Base-by-base conservation (phyloP, 495 filamentous ascomycete species). In the Xylaria flabelliformis region DNA sequence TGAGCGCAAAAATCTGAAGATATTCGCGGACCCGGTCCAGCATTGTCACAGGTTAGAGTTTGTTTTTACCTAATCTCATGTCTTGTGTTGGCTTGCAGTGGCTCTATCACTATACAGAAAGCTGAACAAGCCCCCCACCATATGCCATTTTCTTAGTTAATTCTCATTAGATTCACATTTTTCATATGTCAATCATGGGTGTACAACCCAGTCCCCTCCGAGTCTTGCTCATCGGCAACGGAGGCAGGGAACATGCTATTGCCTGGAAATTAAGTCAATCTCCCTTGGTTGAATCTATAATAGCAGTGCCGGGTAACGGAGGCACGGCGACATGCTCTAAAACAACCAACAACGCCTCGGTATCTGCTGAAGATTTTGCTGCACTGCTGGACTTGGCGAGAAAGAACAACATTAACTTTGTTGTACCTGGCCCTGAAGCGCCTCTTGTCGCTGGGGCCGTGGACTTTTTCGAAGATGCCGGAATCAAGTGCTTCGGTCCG, bases 181-280 rank as follows among this genome's bases (percentile, higher is more conserved):
- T 24, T 6, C 55, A 65, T 65, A 21, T 29, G 66, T 67, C 34
- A 71, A 70, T 34, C 55, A 76, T 77, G 77, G 75, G 71, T 66
- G 65, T 70, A 58, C 64, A 77, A 64, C 71, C 75, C 29, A 61
- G n/a, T 50, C 77, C 82, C 46, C 80, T 88, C 61, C 83, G 85
- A 53, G 87, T 98, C 69, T 91, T 99, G 73, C 88, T 99, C 58
- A 88, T 99, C 71, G 96, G 96, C 78, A 95, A 92, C 81, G 96
- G 96, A 67, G 96, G 96, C 64, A 88, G 96, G 76, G 96, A 99
- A 82, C 94, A 98, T 85, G 94, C 96, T 46, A 86, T 97, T 51
- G 94, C 95, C 50, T 98, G 95, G 95, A 98, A 97, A 82, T 85
- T 98, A 41, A 89, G 89, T 75, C 92, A 97, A 79, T 97, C 94